phyloP scores from a whole-genome alignment of 176 grass and related monocot genomes.

The Lolium rigidum region DNA sequence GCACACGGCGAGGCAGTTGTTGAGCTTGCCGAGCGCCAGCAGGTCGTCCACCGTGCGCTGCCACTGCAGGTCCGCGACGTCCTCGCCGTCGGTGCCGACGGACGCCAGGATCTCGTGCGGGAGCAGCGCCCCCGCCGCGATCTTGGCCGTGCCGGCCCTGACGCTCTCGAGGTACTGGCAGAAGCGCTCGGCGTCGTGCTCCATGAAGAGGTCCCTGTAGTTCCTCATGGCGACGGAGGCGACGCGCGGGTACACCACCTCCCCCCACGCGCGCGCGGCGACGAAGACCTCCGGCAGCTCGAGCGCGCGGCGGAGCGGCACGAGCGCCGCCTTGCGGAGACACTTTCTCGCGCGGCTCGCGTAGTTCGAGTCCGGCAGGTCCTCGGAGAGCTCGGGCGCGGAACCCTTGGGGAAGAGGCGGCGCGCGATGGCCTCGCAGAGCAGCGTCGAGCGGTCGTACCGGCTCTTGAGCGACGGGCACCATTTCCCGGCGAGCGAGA shows the following conservation, averaged over 20 bases:
- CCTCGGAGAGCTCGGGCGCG: constrained; percentile 40
- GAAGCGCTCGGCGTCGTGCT: constrained; percentile 67
- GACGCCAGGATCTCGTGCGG: constrained; percentile 69
- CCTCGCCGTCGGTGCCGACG: not conserved
- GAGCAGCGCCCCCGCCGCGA: constrained; percentile 74
- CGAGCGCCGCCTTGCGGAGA: constrained; percentile 59
- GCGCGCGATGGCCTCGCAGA: constrained; percentile 81
- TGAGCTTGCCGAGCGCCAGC: constrained; percentile 47
- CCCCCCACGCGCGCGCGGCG: constrained; percentile 54
- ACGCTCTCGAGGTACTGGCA: constrained; percentile 56
- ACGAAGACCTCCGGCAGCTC: constrained; percentile 83
- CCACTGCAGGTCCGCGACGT: constrained; percentile 78
- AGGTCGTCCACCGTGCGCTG: constrained; percentile 72
- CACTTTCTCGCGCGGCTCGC: constrained; percentile 65
- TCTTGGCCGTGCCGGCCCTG: constrained; percentile 63
- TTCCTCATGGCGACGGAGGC: constrained; percentile 85
- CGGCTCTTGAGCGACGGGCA: constrained; percentile 58
- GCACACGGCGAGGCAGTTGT: constrained; percentile 77
- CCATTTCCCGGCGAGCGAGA: constrained; percentile 80
- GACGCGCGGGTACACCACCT: constrained; percentile 67
- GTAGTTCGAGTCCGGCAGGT: constrained; percentile 65
- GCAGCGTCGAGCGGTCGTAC: constrained; percentile 78
- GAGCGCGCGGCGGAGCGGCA: constrained; percentile 72
- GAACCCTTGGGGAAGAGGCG: constrained; percentile 68
- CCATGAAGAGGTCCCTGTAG: constrained; percentile 66